A percentile compares a stretch with the other conserved stretches of the same genome.
phyloP scores from a whole-genome alignment of 495 filamentous ascomycete genomes.

The Hyaloscypha finlandica region DNA sequence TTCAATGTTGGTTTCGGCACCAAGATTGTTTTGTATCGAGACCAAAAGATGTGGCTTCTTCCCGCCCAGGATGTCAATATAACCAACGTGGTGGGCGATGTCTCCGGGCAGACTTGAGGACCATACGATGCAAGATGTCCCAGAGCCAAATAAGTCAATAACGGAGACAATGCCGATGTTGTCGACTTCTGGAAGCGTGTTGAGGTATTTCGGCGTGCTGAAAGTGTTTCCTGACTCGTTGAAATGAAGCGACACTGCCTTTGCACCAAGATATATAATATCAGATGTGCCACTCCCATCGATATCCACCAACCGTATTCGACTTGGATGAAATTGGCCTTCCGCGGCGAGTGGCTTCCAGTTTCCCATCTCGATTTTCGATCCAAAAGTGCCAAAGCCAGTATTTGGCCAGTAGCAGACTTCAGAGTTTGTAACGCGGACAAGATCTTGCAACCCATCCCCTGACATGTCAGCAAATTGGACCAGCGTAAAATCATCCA shows the following conservation, averaged over 20 bases:
- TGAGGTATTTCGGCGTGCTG: neutral
- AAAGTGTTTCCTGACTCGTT: slow-evolving; percentile 20
- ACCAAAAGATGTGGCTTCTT: slow-evolving; percentile 24
- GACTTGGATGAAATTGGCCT: slow-evolving; percentile 22
- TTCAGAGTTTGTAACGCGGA: slow-evolving; percentile 29
- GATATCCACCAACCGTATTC: slow-evolving; percentile 35
- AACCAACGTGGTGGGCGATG: slow-evolving; percentile 13
- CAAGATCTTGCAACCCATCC: slow-evolving; percentile 39
- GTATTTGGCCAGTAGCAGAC: slow-evolving; percentile 41
- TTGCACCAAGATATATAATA: slow-evolving; percentile 35
- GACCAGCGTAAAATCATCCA: too few relatives aligned
- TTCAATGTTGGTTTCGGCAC: slow-evolving; percentile 27
- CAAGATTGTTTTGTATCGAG: slow-evolving; percentile 24
- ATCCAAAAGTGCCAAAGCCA: slow-evolving; percentile 40
- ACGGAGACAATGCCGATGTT: slow-evolving; percentile 26
- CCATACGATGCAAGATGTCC: slow-evolving; percentile 37
- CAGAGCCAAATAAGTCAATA: slow-evolving; percentile 38
- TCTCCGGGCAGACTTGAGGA: slow-evolving; percentile 24
- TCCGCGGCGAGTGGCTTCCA: slow-evolving; percentile 28
- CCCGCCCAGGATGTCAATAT: slow-evolving; percentile 11
- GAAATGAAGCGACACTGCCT: slow-evolving; percentile 16
- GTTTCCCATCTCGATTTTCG: slow-evolving; percentile 37
- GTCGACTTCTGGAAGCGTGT: slow-evolving; percentile 8
- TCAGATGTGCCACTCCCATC: slow-evolving; percentile 40
- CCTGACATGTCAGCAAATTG: slow-evolving; percentile 38